Conservation (phyloP, 73 alveolate genomes). For the Uronychia setigera region DNA sequence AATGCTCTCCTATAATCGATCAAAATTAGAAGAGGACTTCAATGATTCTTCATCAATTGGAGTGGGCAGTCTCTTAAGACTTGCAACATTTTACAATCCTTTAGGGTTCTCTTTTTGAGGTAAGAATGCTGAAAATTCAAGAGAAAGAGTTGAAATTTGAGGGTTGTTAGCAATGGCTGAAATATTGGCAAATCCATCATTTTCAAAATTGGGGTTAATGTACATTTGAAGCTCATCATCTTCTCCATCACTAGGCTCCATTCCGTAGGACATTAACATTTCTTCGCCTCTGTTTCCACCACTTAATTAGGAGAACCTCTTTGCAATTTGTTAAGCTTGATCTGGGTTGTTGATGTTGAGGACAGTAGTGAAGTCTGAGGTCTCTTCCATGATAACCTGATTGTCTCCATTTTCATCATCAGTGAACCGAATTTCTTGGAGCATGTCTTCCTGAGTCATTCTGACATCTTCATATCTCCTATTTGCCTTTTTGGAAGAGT, state of each 20-base stretch:
- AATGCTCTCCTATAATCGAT: background rate
- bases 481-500: background rate
- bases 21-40: background rate
- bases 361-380: background rate
- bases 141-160: background rate
- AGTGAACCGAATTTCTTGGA: background rate
- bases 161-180: background rate
- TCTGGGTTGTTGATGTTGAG: background rate
- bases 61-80: background rate
- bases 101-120: background rate
- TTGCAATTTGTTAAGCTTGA: background rate
- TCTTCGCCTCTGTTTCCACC: background rate
- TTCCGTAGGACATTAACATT: background rate
- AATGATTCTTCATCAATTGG: background rate
- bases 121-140: background rate
- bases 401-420: background rate
- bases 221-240: background rate
- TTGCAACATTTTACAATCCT: no score
- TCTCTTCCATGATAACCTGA: background rate
- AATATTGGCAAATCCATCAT: background rate
- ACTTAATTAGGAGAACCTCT: background rate
- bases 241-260: background rate
- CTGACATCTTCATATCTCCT: background rate
- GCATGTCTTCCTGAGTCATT: background rate
- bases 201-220: background rate